Evolutionary conservation across 192 early-diverging fungal species (phyloP).

Genomic region (Entomortierella parvispora): DNA sequence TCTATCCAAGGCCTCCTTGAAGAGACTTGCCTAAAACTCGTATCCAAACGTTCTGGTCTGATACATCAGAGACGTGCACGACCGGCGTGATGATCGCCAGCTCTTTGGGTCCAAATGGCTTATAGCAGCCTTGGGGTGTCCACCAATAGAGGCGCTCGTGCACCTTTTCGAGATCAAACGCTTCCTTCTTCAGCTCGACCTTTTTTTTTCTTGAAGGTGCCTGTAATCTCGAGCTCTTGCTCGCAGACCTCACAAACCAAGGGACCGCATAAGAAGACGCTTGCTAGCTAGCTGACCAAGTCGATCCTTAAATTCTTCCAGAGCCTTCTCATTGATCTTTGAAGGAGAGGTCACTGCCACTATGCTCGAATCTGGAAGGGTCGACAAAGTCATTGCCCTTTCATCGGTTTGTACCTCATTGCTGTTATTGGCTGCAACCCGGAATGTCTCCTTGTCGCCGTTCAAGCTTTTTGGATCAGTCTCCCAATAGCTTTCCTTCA

Average conservation of each 20-base stretch:
- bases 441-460: neutral
- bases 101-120: conserved; percentile 15
- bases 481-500: conserved; percentile 36
- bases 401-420: too few species aligned
- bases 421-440: too few species aligned
- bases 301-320: conserved; percentile 40
- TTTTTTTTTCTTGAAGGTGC: conserved; percentile 46
- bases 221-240: conserved; percentile 41
- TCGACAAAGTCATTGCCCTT: too few species aligned
- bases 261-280: conserved; percentile 72
- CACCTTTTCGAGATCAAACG: conserved; percentile 15
- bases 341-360: neutral
- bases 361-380: too few species aligned
- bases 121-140: conserved; percentile 22
- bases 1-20: too few species aligned
- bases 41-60: too few species aligned
- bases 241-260: conserved; percentile 63
- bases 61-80: conserved; percentile 34
- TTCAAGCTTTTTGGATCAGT: too few species aligned
- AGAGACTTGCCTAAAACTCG: too few species aligned
- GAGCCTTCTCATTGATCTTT: conserved; percentile 15
- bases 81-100: neutral
- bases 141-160: conserved; percentile 25
- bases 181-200: conserved; percentile 31
- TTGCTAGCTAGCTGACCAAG: conserved; percentile 40